Conservation (phyloP, 2,329 filamentous ascomycete genomes). For the Seiridium unicorne region DNA sequence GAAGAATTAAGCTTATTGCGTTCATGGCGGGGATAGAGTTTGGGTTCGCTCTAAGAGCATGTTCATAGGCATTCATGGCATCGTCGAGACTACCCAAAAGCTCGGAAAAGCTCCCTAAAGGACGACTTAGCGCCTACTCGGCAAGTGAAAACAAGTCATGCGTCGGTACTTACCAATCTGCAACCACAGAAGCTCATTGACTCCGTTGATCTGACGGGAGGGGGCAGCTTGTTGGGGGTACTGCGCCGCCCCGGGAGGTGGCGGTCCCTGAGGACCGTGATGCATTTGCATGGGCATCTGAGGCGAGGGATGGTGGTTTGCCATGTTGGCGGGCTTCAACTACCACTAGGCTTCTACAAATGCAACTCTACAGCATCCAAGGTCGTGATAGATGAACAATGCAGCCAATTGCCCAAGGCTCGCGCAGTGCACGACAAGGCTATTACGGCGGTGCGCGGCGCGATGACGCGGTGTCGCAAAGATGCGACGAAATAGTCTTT, state of each 20-base stretch:
- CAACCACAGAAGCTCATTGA: slow-evolving; percentile 90
- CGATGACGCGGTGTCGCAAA: not conserved
- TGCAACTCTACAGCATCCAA: slow-evolving; percentile 8
- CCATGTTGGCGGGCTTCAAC: slow-evolving; percentile 48
- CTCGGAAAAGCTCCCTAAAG: slow-evolving; percentile 77
- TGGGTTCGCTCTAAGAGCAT: slow-evolving; percentile 81
- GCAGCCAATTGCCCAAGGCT: not conserved
- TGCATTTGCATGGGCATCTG: slow-evolving; percentile 72
- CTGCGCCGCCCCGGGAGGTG: slow-evolving; percentile 52
- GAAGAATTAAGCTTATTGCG: slow-evolving; percentile 85
- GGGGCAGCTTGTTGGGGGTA: slow-evolving; percentile 48
- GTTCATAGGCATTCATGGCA: slow-evolving; percentile 87
- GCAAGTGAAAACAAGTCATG: not conserved
- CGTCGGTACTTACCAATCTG: slow-evolving; percentile 71
- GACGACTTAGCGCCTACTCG: slow-evolving; percentile 7
- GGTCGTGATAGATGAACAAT: slow-evolving; percentile 7
- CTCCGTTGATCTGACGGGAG: slow-evolving; percentile 70
- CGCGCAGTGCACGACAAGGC: not conserved
- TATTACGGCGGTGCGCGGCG: not conserved
- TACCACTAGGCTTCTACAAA: slow-evolving; percentile 14
- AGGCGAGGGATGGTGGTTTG: slow-evolving; percentile 78
- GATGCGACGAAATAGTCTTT: not conserved
- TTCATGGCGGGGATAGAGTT: slow-evolving; percentile 92
- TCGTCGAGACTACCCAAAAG: slow-evolving; percentile 85
- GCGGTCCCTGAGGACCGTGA: slow-evolving; percentile 62